Evolutionary conservation across 495 filamentous ascomycete species (phyloP).

Genomic region (Lophium mytilinum): DNA sequence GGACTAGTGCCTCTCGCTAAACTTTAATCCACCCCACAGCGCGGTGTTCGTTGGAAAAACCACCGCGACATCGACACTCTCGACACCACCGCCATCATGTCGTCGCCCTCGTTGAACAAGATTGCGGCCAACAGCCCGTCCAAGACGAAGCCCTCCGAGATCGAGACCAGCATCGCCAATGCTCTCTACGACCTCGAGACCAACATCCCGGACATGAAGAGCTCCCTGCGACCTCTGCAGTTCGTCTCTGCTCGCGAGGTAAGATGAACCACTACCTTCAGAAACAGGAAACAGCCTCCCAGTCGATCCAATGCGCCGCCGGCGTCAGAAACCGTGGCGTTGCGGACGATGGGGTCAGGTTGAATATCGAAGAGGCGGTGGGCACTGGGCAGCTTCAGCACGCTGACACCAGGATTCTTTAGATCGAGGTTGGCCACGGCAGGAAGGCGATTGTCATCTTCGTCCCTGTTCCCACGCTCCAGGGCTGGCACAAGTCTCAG

Average conservation of each 20-base stretch:
- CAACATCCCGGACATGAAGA: slow-evolving; percentile 94
- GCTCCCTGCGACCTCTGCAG: slow-evolving; percentile 86
- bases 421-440: slow-evolving; percentile 98
- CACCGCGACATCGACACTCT: background rate
- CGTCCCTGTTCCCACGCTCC: slow-evolving; percentile 95
- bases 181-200: slow-evolving; percentile 97
- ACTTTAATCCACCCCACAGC: background rate
- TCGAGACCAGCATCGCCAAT: slow-evolving; percentile 86
- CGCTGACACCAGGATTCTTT: slow-evolving; percentile 65
- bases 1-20: too few species aligned
- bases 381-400: slow-evolving; percentile 45
- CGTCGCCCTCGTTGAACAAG: slow-evolving; percentile 78
- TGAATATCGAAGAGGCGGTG: slow-evolving; percentile 49
- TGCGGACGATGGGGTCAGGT: slow-evolving; percentile 1
- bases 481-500: slow-evolving; percentile 95
- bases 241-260: slow-evolving; percentile 97
- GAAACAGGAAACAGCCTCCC: slow-evolving; percentile 4
- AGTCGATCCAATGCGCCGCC: slow-evolving; percentile 7
- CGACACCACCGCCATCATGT: slow-evolving; percentile 31
- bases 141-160: slow-evolving; percentile 84
- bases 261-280: slow-evolving; percentile 44
- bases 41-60: background rate
- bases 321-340: slow-evolving; percentile 2
- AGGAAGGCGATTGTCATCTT: slow-evolving; percentile 99
- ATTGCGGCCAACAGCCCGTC: slow-evolving; percentile 94